A percentile compares a stretch with the other conserved stretches of the same genome.
Evolutionary conservation across 352 stramenopile genomes (phyloP).

Genomic region (Blastocystis sp.): DNA sequence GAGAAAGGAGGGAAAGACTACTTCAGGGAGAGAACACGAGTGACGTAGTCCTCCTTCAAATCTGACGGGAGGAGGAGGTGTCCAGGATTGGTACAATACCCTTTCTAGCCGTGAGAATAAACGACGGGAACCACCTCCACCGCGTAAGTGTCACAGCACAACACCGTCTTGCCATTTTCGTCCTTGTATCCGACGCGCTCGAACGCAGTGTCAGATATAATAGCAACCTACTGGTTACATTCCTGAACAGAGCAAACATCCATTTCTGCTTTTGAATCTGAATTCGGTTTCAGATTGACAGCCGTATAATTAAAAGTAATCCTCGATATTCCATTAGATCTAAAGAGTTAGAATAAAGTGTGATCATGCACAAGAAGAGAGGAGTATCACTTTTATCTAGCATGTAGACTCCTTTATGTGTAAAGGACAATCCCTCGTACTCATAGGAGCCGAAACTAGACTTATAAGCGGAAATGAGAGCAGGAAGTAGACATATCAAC

Average conservation of each 20-base stretch:
- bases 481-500: constrained; percentile 29
- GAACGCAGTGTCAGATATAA: constrained; percentile 23
- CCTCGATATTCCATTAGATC: background rate
- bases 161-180: background rate
- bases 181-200: constrained; percentile 1
- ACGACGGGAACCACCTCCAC: background rate
- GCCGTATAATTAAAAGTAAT: constrained; percentile 50
- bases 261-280: constrained; percentile 1
- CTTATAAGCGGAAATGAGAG: constrained; percentile 6
- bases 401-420: constrained; percentile 40
- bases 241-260: background rate
- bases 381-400: constrained; percentile 1
- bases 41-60: background rate
- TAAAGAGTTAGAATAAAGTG: background rate
- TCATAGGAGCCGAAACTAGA: constrained; percentile 32
- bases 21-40: background rate
- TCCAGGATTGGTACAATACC: background rate
- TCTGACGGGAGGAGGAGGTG: background rate
- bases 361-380: background rate
- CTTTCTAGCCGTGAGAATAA: background rate
- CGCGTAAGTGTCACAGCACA: constrained; percentile 5
- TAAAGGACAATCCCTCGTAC: background rate
- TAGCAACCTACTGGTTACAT: background rate
- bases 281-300: background rate
- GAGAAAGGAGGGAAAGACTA: background rate